Evolutionary conservation across 805 yeast genomes (phyloP).

Genomic region (Lachancea cidri): DNA sequence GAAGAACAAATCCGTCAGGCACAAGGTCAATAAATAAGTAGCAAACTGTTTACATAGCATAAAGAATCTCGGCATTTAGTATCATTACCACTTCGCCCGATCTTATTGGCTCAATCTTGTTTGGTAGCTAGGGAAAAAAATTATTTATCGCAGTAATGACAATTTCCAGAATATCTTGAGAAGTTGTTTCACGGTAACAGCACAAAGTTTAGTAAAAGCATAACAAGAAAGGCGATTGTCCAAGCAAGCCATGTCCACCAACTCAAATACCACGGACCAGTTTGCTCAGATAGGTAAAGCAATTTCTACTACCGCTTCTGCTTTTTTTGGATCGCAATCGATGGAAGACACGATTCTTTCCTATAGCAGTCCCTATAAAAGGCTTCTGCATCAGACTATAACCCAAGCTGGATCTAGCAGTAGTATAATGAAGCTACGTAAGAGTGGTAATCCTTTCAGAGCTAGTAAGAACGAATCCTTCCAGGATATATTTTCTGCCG

Average conservation of each 20-base stretch:
- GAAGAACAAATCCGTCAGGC: conserved; percentile 33
- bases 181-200: too few relatives aligned
- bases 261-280: conserved; percentile 17
- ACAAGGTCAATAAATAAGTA: conserved; percentile 10
- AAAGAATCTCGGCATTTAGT: not conserved
- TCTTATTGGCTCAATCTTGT: not conserved
- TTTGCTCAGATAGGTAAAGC: conserved; percentile 41
- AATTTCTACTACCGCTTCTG: conserved; percentile 53
- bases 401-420: conserved; percentile 18
- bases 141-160: conserved; percentile 1
- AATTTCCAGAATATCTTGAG: not conserved
- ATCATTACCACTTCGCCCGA: not conserved
- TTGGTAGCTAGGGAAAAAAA: not conserved
- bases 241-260: conserved; percentile 8
- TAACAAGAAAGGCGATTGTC: not conserved
- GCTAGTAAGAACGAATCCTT: conserved; percentile 13
- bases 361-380: conserved; percentile 29
- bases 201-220: not conserved
- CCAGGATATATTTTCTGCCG: conserved; percentile 30
- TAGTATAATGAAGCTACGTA: conserved; percentile 11
- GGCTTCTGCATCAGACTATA: conserved; percentile 26
- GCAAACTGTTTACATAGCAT: conserved; percentile 4
- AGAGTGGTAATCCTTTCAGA: conserved; percentile 2
- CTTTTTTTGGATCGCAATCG: conserved; percentile 42
- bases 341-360: conserved; percentile 32